Base-by-base conservation (phyloP, 2,329 filamentous ascomycete species). In the Thelonectria olida region DNA sequence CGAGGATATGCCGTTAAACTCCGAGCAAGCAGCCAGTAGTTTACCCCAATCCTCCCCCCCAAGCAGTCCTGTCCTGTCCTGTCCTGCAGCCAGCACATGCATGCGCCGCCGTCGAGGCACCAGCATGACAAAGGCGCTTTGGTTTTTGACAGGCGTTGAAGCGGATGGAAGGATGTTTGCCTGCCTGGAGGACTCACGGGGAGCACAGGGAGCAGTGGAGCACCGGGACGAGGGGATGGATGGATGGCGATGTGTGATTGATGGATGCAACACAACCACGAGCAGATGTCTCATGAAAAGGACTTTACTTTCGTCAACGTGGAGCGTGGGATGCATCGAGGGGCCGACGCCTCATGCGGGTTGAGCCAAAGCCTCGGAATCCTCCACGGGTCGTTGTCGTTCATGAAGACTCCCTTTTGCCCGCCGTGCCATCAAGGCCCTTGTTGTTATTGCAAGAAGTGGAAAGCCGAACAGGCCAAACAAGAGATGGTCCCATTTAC, bases 11-110 rank as follows among this genome's bases (percentile, higher is more conserved):
- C 12, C 12, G 28, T 31, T 12, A 31, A 31, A 7, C 7, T 7
- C 28, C 28, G 28, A 31, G 20, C 23, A 57, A 48, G 48, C 49
- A 45, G 48, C 41, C 50, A 45, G 28, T 47, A 31, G 28, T 17
- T 38, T 39, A 42, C 51, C 22, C 25, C 51, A 45, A 45, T 45
- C 42, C 36, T 27, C 22, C 36, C 36, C 42, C 39, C 42, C 27
- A 9, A 7, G 31, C 23, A 39, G 28, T 23, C 28, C 50, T 54
- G 57, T n/a, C n/a, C n/a, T n/a, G n/a, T n/a, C n/a, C n/a, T n/a
- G n/a, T n/a, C n/a, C n/a, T n/a, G n/a, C n/a, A n/a, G n/a, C n/a
- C 51, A 54, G 44, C 50, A 53, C 50, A 60, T 60, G 51, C 57
- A 60, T 54, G 57, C 50, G 50, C 22, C 50, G 25, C 42, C n/a